Evolutionary conservation across 768 basidiomycete genomes (phyloP).

Genomic region (Rhodotorula diobovata): DNA sequence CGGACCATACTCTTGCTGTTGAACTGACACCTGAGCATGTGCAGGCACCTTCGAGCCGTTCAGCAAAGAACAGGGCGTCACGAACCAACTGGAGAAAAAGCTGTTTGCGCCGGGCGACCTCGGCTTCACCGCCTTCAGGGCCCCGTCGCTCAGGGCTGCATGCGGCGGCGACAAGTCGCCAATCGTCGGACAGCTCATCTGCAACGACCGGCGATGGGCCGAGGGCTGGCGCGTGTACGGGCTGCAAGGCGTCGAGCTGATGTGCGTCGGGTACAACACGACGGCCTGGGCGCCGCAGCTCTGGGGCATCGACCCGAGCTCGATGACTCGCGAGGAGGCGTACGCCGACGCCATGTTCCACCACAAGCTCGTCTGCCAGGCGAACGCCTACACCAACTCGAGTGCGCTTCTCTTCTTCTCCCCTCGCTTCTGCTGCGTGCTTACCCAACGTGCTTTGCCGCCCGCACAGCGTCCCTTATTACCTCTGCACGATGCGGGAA

Average conservation of each 20-base stretch:
- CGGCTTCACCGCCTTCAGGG: constrained; percentile 46
- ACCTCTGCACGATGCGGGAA: constrained; percentile 43
- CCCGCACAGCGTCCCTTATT: constrained; percentile 43
- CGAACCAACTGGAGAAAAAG: constrained; percentile 47
- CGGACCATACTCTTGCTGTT: background rate
- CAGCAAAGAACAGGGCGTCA: constrained; percentile 43
- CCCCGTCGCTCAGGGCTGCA: constrained; percentile 34
- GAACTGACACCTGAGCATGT: background rate
- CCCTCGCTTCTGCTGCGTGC: background rate
- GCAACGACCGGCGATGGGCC: constrained; percentile 47
- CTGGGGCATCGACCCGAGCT: constrained; percentile 45
- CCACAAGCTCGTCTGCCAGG: constrained; percentile 47
- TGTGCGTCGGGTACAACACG: constrained; percentile 47
- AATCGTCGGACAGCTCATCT: constrained; percentile 46
- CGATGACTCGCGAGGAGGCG: constrained; percentile 43
- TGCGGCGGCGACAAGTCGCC: constrained; percentile 38
- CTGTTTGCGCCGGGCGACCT: constrained; percentile 47
- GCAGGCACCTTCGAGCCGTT: constrained; percentile 44
- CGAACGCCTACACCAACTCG: constrained; percentile 46
- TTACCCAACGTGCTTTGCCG: background rate
- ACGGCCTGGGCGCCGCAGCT: constrained; percentile 46
- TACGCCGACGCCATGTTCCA: constrained; percentile 47
- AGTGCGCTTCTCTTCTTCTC: constrained; percentile 29
- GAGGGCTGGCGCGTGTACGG: constrained; percentile 46
- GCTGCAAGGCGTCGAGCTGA: constrained; percentile 45